phyloP scores from a whole-genome alignment of 2,329 filamentous ascomycete species.

The Huntiella moniliformis region DNA sequence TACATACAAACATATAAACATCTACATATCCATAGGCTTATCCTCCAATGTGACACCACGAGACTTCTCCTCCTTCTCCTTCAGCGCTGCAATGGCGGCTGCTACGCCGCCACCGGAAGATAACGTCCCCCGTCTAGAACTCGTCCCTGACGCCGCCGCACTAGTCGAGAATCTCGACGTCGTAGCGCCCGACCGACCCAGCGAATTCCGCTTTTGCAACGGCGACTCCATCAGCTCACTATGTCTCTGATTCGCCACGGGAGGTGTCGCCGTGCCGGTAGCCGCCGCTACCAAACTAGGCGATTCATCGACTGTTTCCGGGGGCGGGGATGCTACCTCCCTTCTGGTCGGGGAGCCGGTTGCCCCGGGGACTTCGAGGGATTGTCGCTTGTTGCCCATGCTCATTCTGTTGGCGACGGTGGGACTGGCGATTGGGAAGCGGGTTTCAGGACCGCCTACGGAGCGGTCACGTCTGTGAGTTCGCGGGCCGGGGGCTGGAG shows the following conservation, averaged over 20 bases:
- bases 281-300: constrained; percentile 12
- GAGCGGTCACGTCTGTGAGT: constrained; percentile 67
- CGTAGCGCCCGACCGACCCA: constrained; percentile 30
- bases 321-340: constrained; percentile 9
- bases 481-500: constrained; percentile 44
- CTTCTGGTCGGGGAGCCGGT: constrained; percentile 6
- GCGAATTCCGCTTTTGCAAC: constrained; percentile 46
- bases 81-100: constrained; percentile 11
- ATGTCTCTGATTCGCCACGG: constrained; percentile 8
- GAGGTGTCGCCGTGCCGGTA: background rate
- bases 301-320: constrained; percentile 13
- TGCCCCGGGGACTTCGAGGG: constrained; percentile 61
- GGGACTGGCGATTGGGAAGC: constrained; percentile 66
- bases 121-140: constrained; percentile 18
- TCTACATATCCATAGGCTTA: constrained; percentile 32
- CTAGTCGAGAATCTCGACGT: constrained; percentile 26
- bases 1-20: constrained; percentile 25
- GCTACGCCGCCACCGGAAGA: constrained; percentile 15
- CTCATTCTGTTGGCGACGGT: constrained; percentile 35
- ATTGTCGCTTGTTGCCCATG: constrained; percentile 40
- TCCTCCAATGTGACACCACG: constrained; percentile 28
- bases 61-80: constrained; percentile 10
- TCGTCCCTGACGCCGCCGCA: constrained; percentile 18
- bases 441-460: constrained; percentile 50
- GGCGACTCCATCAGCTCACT: constrained; percentile 15